Conservation (phyloP, 1,284 basidiomycete species). For the Chalciporus sp. region DNA sequence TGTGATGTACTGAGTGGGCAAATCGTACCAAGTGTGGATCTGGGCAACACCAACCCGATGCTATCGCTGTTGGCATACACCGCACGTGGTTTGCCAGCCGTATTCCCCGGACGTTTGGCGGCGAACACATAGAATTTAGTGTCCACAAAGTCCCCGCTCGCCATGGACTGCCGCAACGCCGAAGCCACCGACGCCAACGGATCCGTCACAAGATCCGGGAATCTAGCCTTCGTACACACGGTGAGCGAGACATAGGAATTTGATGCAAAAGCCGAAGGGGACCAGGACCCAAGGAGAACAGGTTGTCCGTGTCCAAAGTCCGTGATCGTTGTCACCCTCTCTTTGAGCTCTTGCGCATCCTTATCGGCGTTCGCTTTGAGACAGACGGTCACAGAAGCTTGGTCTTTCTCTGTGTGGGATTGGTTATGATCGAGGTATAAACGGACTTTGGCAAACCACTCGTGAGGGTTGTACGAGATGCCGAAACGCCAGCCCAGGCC, state of each 20-base stretch:
- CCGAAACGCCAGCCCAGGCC: conserved; percentile 34
- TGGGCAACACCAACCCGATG: conserved; percentile 20
- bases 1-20: background rate
- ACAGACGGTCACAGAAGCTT: conserved; percentile 17
- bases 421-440: conserved; percentile 33
- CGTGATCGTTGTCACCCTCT: conserved; percentile 18
- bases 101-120: conserved; percentile 8
- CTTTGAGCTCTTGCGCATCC: conserved; percentile 5
- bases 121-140: conserved; percentile 36
- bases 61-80: conserved; percentile 27
- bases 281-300: conserved; percentile 29
- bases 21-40: conserved; percentile 10
- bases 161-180: conserved; percentile 30
- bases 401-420: conserved; percentile 23
- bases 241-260: conserved; percentile 28
- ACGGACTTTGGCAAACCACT: conserved; percentile 30
- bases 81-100: conserved; percentile 23
- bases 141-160: conserved; percentile 28
- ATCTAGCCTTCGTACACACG: conserved; percentile 19
- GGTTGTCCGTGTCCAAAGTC: conserved; percentile 32
- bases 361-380: conserved; percentile 8
- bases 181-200: conserved; percentile 21
- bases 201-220: conserved; percentile 9
- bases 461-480: conserved; percentile 15
- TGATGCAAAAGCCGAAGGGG: conserved; percentile 8